Evolutionary conservation across 176 grass and related monocot species (phyloP).

Genomic region (Bonia amplexicaulis): DNA sequence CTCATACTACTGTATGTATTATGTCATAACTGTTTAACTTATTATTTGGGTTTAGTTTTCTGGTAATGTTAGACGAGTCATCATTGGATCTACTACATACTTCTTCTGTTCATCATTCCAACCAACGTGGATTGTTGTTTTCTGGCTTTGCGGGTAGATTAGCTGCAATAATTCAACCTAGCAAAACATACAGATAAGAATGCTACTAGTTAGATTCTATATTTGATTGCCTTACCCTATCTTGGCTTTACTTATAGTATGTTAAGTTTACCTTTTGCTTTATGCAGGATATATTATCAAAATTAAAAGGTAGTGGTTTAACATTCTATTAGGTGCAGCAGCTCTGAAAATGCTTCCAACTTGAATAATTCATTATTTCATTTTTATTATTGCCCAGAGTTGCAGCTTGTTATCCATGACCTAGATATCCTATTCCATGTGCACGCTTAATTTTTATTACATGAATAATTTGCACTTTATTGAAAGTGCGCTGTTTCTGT

Average conservation of each 20-base stretch:
- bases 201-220: not conserved
- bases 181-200: not conserved
- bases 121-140: not conserved
- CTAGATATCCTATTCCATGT: not conserved
- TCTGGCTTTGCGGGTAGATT: not conserved
- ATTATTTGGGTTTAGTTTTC: not conserved
- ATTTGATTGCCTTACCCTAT: not conserved
- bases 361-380: not conserved
- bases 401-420: not conserved
- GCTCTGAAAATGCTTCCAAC: not conserved
- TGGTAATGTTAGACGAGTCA: not conserved
- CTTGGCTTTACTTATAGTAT: not conserved
- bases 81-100: not conserved
- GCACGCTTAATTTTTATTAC: not conserved
- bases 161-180: not conserved
- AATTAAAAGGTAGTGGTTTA: not conserved
- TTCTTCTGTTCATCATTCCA: slow-evolving; percentile 2
- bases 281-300: slow-evolving; percentile 13
- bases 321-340: not conserved
- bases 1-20: slow-evolving; percentile 71
- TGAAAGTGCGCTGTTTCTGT: not conserved
- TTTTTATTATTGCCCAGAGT: not conserved
- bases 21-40: not conserved
- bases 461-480: not conserved
- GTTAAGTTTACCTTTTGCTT: slow-evolving; percentile 9